Evolutionary conservation across 805 yeast species (phyloP).

Genomic region (Pichia nanzhaoensis): DNA sequence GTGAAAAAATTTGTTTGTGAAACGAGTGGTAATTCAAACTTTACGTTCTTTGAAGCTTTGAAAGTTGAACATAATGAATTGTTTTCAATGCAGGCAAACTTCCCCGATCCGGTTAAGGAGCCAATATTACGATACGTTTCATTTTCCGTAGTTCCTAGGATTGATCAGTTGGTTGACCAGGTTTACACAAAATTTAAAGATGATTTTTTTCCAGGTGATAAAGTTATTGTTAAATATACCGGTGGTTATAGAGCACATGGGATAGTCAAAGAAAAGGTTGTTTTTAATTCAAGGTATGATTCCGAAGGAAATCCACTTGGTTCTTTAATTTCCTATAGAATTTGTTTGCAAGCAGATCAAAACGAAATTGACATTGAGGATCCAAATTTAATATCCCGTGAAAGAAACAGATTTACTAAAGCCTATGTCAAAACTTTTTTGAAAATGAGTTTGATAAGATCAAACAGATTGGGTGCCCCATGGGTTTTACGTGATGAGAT

Average conservation of each 20-base stretch:
- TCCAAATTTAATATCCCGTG: slow-evolving; percentile 60
- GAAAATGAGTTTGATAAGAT: slow-evolving; percentile 69
- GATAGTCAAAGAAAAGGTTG: slow-evolving; percentile 77
- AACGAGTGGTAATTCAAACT: slow-evolving; percentile 86
- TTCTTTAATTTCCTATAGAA: slow-evolving; percentile 63
- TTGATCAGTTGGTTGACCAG: slow-evolving; percentile 83
- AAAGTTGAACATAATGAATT: slow-evolving; percentile 64
- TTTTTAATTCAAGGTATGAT: slow-evolving; percentile 48
- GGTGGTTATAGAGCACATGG: slow-evolving; percentile 43
- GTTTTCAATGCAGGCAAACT: slow-evolving; percentile 62
- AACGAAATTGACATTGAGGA: slow-evolving; percentile 63
- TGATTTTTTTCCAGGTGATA: slow-evolving; percentile 90
- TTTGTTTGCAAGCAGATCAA: slow-evolving; percentile 37
- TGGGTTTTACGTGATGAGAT: slow-evolving; percentile 85
- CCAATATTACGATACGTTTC: slow-evolving; percentile 85
- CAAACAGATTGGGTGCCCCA: slow-evolving; percentile 85
- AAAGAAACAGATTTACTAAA: slow-evolving; percentile 82
- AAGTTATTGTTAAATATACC: slow-evolving; percentile 50
- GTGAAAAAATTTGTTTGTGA: slow-evolving; percentile 87
- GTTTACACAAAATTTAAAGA: slow-evolving; percentile 70
- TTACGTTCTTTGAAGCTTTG: slow-evolving; percentile 85
- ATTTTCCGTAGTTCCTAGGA: slow-evolving; percentile 71
- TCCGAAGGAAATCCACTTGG: slow-evolving; percentile 29
- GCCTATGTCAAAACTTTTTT: slow-evolving; percentile 85
- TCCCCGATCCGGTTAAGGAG: slow-evolving; percentile 88